A percentile compares a stretch with the other conserved stretches of the same genome.
These are phyloP conservation scores for Kalmusia sp. DNA, from an alignment of 2,329 filamentous ascomycete genomes.

Conservation along the genomic window DNA sequence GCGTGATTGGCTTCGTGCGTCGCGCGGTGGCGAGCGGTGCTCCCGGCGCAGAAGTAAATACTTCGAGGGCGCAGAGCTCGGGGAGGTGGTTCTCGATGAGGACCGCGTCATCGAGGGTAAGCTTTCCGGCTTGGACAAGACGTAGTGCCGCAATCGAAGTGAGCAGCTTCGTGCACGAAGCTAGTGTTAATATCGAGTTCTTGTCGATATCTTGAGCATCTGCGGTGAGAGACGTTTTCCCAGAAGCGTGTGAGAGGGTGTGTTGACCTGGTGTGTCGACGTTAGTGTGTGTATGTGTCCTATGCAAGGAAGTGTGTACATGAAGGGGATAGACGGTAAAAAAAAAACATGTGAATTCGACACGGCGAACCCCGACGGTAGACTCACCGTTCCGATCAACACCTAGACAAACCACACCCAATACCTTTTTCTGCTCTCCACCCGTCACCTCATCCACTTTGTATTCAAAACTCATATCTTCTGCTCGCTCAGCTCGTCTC, in stretches of 20 bases:
- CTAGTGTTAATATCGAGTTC: conserved; percentile 62
- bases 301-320: too few relatives aligned
- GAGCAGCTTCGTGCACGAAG: conserved; percentile 51
- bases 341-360: too few relatives aligned
- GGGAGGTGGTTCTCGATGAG: too few relatives aligned
- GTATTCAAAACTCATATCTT: neutral
- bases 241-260: conserved; percentile 10
- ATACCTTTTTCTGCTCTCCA: neutral
- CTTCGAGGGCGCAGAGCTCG: too few relatives aligned
- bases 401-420: conserved; percentile 1
- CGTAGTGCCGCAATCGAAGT: conserved; percentile 27
- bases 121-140: conserved; percentile 22
- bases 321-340: too few relatives aligned
- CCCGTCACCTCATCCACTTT: neutral
- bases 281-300: too few relatives aligned
- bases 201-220: conserved; percentile 41
- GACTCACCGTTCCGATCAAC: neutral
- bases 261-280: conserved; percentile 2
- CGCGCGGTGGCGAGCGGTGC: conserved; percentile 3
- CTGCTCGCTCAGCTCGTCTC: too few relatives aligned
- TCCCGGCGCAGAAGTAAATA: neutral
- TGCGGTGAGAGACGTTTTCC: too few relatives aligned
- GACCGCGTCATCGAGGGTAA: too few relatives aligned
- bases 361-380: too few relatives aligned
- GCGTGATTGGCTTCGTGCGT: conserved; percentile 15